phyloP scores from a whole-genome alignment of 805 yeast species.

The Candida broadrunensis region DNA sequence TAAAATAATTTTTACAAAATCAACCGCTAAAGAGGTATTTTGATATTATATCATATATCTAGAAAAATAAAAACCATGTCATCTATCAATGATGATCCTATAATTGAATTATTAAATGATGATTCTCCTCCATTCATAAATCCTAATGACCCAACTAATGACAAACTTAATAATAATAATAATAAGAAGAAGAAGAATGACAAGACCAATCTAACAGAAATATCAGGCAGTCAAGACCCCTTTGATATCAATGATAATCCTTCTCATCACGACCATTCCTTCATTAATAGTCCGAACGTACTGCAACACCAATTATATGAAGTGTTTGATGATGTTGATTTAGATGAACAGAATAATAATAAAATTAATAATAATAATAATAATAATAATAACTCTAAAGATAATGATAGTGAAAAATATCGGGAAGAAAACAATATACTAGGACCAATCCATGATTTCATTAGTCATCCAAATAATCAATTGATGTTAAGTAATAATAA shows the following conservation, averaged over 20 bases:
- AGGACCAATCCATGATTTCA: constrained; percentile 1
- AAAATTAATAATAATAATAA: neutral
- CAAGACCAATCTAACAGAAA: neutral
- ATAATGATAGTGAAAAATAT: neutral
- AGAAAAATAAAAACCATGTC: constrained; percentile 4
- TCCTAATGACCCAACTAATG: neutral
- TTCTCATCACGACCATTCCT: neutral
- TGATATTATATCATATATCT: too few species aligned
- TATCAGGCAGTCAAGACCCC: neutral
- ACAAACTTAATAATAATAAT: neutral
- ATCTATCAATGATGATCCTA: constrained; percentile 8
- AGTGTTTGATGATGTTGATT: neutral
- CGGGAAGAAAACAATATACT: neutral
- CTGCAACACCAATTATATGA: constrained; percentile 1
- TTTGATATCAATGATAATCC: neutral
- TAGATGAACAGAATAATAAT: neutral
- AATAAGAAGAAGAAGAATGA: neutral
- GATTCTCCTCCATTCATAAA: neutral
- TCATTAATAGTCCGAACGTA: neutral
- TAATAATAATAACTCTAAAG: neutral
- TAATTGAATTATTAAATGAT: constrained; percentile 9
- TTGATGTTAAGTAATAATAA: neutral
- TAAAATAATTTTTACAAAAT: too few species aligned
- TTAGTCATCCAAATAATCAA: constrained; percentile 1
- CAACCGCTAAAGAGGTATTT: too few species aligned